Conservation (phyloP, 2,329 filamentous ascomycete genomes). For the Fusarium domesticum region DNA sequence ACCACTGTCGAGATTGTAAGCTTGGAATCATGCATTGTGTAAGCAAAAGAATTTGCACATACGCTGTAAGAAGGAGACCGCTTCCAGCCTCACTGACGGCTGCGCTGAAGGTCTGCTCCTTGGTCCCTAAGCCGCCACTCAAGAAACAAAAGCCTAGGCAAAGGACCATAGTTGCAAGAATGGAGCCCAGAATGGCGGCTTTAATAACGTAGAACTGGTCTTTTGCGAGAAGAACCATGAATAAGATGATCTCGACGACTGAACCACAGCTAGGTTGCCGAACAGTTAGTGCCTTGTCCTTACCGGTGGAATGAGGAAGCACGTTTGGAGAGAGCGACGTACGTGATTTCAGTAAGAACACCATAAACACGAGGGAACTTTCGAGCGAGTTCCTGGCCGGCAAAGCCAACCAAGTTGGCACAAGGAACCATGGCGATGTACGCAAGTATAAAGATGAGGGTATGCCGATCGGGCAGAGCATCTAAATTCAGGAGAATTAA, state of each 20-base stretch:
- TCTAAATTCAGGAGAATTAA: conserved; percentile 25
- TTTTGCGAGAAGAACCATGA: conserved; percentile 66
- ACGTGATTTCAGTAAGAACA: conserved; percentile 58
- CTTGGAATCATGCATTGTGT: conserved; percentile 25
- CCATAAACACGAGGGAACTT: conserved; percentile 74
- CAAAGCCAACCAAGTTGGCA: conserved; percentile 49
- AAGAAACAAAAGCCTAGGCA: conserved; percentile 81
- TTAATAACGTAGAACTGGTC: conserved; percentile 68
- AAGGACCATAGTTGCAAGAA: conserved; percentile 76
- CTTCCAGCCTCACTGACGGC: conserved; percentile 76
- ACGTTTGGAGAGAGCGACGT: conserved; percentile 20
- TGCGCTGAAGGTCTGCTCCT: conserved; percentile 69
- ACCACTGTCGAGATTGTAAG: conserved; percentile 32
- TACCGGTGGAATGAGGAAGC: no score
- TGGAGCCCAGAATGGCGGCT: conserved; percentile 78
- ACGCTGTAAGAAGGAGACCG: conserved; percentile 73
- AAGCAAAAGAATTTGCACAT: no score
- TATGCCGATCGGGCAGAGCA: conserved; percentile 35
- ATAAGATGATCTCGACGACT: conserved; percentile 77
- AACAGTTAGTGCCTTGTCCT: conserved; percentile 6
- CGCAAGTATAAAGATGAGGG: conserved; percentile 46
- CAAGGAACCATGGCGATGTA: conserved; percentile 53
- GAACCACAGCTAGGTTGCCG: conserved; percentile 54
- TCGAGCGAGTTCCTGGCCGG: conserved; percentile 67
- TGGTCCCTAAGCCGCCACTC: conserved; percentile 64